Evolutionary conservation across 2,329 filamentous ascomycete species (phyloP), one percentile per base, ranked within the genome.

Genomic region (Aspergillus versicolor): DNA sequence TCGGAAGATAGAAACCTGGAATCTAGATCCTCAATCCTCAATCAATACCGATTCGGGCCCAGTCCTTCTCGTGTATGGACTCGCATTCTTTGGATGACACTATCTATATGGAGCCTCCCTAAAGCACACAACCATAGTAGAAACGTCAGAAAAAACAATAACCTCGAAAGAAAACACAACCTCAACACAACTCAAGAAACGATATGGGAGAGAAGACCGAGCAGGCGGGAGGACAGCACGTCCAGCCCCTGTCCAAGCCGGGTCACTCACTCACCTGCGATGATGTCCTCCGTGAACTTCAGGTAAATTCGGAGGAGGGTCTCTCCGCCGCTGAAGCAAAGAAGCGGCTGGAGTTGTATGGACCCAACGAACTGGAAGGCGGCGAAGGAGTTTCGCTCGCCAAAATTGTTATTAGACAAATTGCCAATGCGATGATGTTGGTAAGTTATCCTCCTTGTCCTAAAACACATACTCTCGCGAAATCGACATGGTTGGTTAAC

Each of bases 351-450:
- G 78, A 82, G 24, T 72, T 83, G 46, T 82, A 83, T 73, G 87
- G 87, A 4, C 72, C 75, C 15, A 90, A 90, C 62, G 82, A 88
- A 57, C 80, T 90, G 11, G 84, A 90, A 44, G 84, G 90, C 19
- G 86, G 68, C 42, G 67, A 72, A 82, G 84, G 83, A 27, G 86
- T 92, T 47, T 83, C 68, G 81, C 86, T 88, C 79, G 86, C 81
- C 66, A 92, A 87, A 65, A 89, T 89, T 59, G 73, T 90, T 21
- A 75, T 88, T 48, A 79, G 82, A 32, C 87, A 90, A 67, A 77
- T 89, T 52, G 85, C 85, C 58, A 89, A 89, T 71, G 86, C 86
- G 13, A 84, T 89, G 83, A 88, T 84, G 62, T 70, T 89, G 71
- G 87, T 87, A 70, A 67, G 70, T 70, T 22, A 3, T 51, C 17